phyloP scores from a whole-genome alignment of 768 basidiomycete species.

The Boletus pseudopeckii region DNA sequence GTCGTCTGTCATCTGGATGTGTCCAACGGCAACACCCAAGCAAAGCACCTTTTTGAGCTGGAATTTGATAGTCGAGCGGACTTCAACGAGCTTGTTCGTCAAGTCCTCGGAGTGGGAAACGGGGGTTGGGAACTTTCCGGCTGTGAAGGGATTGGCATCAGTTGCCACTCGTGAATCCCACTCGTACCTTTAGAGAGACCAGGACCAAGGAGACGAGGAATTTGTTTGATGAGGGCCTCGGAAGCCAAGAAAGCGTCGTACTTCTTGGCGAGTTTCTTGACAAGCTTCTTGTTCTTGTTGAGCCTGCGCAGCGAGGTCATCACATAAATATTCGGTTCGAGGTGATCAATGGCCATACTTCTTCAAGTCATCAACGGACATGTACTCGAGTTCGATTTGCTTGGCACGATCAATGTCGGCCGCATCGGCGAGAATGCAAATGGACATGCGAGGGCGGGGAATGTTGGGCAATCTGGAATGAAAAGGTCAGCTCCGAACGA shows the following conservation, averaged over 20 bases:
- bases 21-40: constrained; percentile 97
- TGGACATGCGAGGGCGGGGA: constrained; percentile 97
- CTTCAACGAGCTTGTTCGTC: constrained; percentile 85
- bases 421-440: constrained; percentile 99
- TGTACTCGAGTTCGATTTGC: constrained; percentile 96
- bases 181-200: constrained; percentile 93
- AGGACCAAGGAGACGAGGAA: constrained; percentile 98
- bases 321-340: neutral
- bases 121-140: constrained; percentile 99
- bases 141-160: constrained; percentile 37
- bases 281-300: constrained; percentile 99
- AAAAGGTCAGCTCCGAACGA: neutral
- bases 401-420: constrained; percentile 98
- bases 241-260: constrained; percentile 99
- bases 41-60: constrained; percentile 99
- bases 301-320: constrained; percentile 49
- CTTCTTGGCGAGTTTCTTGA: constrained; percentile 99
- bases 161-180: neutral
- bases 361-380: constrained; percentile 99
- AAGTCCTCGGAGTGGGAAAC: constrained; percentile 92
- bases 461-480: constrained; percentile 81
- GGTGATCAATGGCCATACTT: constrained; percentile 56
- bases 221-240: constrained; percentile 98
- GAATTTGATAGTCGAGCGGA: constrained; percentile 99
- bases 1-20: constrained; percentile 96